These are phyloP conservation scores for Podospora didyma DNA, from an alignment of 495 filamentous ascomycete genomes.

Conservation along the genomic window DNA sequence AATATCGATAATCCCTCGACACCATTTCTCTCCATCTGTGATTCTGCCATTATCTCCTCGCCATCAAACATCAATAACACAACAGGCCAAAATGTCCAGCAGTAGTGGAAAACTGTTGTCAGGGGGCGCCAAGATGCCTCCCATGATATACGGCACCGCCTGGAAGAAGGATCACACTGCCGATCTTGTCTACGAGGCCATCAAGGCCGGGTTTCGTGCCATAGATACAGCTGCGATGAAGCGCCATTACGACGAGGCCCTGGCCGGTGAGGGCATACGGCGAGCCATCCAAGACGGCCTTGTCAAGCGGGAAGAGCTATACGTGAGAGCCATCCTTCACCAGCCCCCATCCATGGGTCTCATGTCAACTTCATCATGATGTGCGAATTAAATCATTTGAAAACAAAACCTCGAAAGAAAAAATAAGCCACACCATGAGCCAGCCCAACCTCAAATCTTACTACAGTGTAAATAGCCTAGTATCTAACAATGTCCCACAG, in stretches of 20 bases:
- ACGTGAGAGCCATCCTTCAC: constrained; percentile 44
- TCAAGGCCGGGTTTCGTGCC: constrained; percentile 67
- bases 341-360: too few relatives aligned
- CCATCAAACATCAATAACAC: background rate
- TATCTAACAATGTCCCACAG: constrained; percentile 28
- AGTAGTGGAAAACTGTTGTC: background rate
- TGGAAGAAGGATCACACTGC: constrained; percentile 75
- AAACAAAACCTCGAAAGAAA: too few relatives aligned
- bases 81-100: background rate
- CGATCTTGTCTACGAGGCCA: constrained; percentile 62
- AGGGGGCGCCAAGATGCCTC: constrained; percentile 38
- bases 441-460: too few relatives aligned
- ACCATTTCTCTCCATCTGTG: background rate
- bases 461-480: too few relatives aligned
- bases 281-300: constrained; percentile 53
- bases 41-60: background rate
- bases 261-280: constrained; percentile 63
- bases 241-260: constrained; percentile 69
- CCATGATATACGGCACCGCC: constrained; percentile 78
- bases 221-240: constrained; percentile 80
- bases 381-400: too few relatives aligned
- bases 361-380: too few relatives aligned
- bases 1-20: background rate
- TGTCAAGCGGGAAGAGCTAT: constrained; percentile 57
- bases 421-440: too few relatives aligned